A percentile compares a stretch with the other conserved stretches of the same genome.
Evolutionary conservation across 495 filamentous ascomycete genomes (phyloP).

Genomic region (Aspergillus sclerotioniger): DNA sequence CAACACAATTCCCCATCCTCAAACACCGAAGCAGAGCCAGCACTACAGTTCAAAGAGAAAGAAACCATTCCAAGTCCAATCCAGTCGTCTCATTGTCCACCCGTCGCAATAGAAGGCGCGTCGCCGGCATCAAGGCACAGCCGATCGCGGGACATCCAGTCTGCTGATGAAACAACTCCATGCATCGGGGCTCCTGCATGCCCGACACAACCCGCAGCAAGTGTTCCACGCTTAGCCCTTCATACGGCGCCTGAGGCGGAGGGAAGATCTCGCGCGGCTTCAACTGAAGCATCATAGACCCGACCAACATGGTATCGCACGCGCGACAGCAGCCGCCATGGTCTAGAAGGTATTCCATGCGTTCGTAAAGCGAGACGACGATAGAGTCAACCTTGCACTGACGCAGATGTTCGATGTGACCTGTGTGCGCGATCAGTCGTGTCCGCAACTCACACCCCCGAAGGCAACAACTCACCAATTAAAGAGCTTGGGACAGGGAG

Average conservation of each 20-base stretch:
- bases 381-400: background rate
- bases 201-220: background rate
- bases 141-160: background rate
- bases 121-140: background rate
- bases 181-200: background rate
- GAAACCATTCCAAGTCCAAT: background rate
- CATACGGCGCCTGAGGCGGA: background rate
- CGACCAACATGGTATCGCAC: conserved; percentile 7
- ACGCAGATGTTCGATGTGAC: background rate
- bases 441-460: background rate
- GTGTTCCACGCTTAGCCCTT: background rate
- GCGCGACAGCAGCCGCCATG: conserved; percentile 1
- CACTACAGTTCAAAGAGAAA: background rate
- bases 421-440: background rate
- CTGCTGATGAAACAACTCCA: background rate
- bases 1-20: too few relatives aligned
- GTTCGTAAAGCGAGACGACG: background rate
- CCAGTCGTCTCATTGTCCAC: conserved; percentile 2
- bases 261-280: conserved; percentile 1
- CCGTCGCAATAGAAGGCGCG: background rate
- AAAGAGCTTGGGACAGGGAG: background rate
- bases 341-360: background rate
- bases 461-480: background rate
- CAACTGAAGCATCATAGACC: background rate
- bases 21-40: background rate